Conservation (phyloP, 805 yeast species). For the Soucietia sequanensis region DNA sequence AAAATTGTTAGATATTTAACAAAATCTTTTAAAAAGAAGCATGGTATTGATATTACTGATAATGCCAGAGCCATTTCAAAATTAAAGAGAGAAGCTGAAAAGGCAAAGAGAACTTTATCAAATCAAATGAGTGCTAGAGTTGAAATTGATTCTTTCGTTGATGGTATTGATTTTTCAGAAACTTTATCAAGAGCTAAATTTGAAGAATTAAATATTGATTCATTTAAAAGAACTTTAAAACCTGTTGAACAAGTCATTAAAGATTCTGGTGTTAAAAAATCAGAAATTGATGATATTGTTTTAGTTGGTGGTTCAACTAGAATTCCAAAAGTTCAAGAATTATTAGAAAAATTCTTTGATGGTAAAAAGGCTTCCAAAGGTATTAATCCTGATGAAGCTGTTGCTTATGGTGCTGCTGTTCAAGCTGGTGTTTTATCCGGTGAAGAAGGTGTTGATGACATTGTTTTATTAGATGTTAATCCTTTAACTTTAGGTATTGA, state of each 20-base stretch:
- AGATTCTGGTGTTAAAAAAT: slow-evolving; percentile 45
- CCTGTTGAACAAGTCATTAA: slow-evolving; percentile 48
- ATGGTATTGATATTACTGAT: slow-evolving; percentile 39
- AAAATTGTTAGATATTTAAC: slow-evolving; percentile 43
- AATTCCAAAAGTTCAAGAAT: slow-evolving; percentile 50
- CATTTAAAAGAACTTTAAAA: slow-evolving; percentile 45
- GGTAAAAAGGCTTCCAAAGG: slow-evolving; percentile 50
- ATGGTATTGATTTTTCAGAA: slow-evolving; percentile 48
- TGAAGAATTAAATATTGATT: slow-evolving; percentile 46
- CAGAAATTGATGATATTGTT: slow-evolving; percentile 46
- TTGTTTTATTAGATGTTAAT: slow-evolving; percentile 93
- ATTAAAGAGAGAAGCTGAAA: slow-evolving; percentile 49
- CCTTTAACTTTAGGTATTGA: slow-evolving; percentile 99
- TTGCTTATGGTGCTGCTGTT: slow-evolving; percentile 80
- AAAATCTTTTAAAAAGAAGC: slow-evolving; percentile 45
- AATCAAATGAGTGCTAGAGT: slow-evolving; percentile 42
- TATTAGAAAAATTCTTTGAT: slow-evolving; percentile 43
- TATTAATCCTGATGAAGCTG: slow-evolving; percentile 51
- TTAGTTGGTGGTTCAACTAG: slow-evolving; percentile 51
- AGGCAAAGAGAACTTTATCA: slow-evolving; percentile 49
- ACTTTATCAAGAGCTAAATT: slow-evolving; percentile 47
- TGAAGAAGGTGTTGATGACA: slow-evolving; percentile 93
- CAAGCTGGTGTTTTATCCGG: slow-evolving; percentile 99
- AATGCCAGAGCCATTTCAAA: slow-evolving; percentile 44
- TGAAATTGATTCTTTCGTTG: slow-evolving; percentile 49